A percentile compares a stretch with the other conserved stretches of the same genome.
Evolutionary conservation across 495 filamentous ascomycete species (phyloP).

Genomic region (Cercophora newfieldiana): DNA sequence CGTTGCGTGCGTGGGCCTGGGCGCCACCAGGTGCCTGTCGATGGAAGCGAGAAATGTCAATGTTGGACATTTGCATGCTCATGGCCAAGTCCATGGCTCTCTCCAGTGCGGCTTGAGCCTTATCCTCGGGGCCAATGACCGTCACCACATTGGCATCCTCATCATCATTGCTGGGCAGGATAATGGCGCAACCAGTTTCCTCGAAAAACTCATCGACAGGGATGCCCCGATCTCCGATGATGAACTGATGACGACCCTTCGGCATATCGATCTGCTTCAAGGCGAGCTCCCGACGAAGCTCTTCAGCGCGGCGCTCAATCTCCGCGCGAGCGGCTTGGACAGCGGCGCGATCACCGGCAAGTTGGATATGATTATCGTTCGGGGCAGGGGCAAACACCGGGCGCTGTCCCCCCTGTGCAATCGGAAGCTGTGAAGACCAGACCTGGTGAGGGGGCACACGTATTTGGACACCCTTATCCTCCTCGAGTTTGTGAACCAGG

Average conservation of each 20-base stretch:
- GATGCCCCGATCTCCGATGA: constrained; percentile 76
- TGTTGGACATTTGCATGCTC: constrained; percentile 73
- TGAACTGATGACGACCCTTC: constrained; percentile 82
- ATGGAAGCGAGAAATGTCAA: constrained; percentile 77
- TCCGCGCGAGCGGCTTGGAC: constrained; percentile 76
- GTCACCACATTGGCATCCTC: constrained; percentile 75
- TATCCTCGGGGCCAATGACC: constrained; percentile 74
- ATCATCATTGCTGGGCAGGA: constrained; percentile 70
- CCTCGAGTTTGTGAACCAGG: constrained; percentile 65
- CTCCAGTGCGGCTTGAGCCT: constrained; percentile 70
- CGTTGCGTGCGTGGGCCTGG: constrained; percentile 73
- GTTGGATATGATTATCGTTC: constrained; percentile 69
- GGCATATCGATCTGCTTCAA: constrained; percentile 73
- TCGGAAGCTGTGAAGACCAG: constrained; percentile 68
- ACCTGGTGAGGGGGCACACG: constrained; percentile 78
- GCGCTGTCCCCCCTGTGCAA: constrained; percentile 60
- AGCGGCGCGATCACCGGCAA: constrained; percentile 82
- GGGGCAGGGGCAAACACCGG: constrained; percentile 66
- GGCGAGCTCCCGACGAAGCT: constrained; percentile 68
- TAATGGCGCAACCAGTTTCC: constrained; percentile 85
- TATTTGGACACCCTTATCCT: constrained; percentile 62
- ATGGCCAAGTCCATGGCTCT: constrained; percentile 79
- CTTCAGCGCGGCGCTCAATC: constrained; percentile 72
- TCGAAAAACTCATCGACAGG: constrained; percentile 81
- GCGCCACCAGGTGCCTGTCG: constrained; percentile 69